Conservation (phyloP, 768 basidiomycete genomes). For the Tricholoma furcatifolium region DNA sequence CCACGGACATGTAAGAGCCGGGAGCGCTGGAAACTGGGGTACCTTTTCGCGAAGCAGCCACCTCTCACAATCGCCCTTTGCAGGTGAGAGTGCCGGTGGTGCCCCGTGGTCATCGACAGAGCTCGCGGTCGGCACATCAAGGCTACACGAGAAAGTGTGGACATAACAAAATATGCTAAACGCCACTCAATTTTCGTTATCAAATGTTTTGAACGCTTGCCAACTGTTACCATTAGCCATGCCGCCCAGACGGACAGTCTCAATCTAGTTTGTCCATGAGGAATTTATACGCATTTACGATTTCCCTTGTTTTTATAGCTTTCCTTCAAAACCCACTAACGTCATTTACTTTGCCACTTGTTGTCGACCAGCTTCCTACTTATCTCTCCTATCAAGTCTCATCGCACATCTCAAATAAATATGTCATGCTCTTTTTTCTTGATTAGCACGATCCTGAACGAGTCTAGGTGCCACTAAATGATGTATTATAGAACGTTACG, state of each 20-base stretch:
- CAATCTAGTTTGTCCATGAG: constrained; percentile 16
- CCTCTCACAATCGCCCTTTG: constrained; percentile 49
- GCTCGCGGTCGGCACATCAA: constrained; percentile 45
- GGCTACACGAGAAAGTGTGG: constrained; percentile 63
- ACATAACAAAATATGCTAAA: constrained; percentile 31
- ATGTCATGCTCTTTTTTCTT: constrained; percentile 47
- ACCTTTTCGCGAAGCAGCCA: constrained; percentile 55
- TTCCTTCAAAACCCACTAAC: constrained; percentile 16
- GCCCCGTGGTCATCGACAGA: constrained; percentile 62
- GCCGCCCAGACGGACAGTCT: constrained; percentile 43
- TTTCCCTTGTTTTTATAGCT: constrained; percentile 15
- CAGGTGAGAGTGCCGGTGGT: constrained; percentile 53
- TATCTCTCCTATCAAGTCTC: constrained; percentile 37
- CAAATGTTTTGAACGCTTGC: constrained; percentile 23
- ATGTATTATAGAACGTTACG: not conserved
- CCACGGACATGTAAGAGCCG: constrained; percentile 70
- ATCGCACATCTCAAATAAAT: constrained; percentile 36
- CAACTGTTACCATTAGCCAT: constrained; percentile 30
- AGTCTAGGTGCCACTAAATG: too few relatives aligned
- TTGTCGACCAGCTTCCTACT: constrained; percentile 34
- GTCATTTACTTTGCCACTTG: constrained; percentile 30
- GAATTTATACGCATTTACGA: constrained; percentile 20
- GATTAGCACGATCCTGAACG: not conserved
- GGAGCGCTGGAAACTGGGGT: constrained; percentile 82
- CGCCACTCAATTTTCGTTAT: constrained; percentile 12